Conservation (phyloP, 129 eudicot genomes). For the Flaveria bidentis region DNA sequence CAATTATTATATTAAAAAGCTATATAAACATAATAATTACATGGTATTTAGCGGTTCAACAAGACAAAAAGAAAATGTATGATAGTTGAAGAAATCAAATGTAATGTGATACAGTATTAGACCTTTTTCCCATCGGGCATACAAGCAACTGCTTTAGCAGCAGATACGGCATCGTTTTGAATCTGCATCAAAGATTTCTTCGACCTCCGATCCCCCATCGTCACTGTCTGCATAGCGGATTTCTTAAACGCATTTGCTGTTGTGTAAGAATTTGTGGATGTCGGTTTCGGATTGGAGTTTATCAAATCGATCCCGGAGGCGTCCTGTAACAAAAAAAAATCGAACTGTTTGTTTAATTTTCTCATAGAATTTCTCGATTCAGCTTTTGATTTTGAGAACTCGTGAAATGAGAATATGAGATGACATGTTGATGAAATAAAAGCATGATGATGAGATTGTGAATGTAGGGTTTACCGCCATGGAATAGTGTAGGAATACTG, state of each 20-base stretch:
- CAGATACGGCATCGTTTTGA: slow-evolving; percentile 84
- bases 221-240: slow-evolving; percentile 35
- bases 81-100: background rate
- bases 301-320: slow-evolving; percentile 96
- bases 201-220: slow-evolving; percentile 58
- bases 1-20: too few relatives aligned
- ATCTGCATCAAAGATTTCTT: slow-evolving; percentile 86
- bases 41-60: too few relatives aligned
- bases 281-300: slow-evolving; percentile 62
- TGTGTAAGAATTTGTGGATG: slow-evolving; percentile 38
- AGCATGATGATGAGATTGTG: background rate
- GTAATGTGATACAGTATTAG: background rate
- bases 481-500: slow-evolving; percentile 2
- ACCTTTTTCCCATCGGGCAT: slow-evolving; percentile 65
- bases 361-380: background rate
- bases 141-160: slow-evolving; percentile 73
- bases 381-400: background rate
- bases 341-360: background rate
- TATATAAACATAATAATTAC: too few relatives aligned
- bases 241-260: slow-evolving; percentile 38
- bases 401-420: background rate
- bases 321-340: slow-evolving; percentile 40
- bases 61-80: too few relatives aligned
- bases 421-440: background rate
- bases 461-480: slow-evolving; percentile 20